Base-by-base conservation (phyloP, 768 basidiomycete species). In the Rhodotorula kratochvilovae region DNA sequence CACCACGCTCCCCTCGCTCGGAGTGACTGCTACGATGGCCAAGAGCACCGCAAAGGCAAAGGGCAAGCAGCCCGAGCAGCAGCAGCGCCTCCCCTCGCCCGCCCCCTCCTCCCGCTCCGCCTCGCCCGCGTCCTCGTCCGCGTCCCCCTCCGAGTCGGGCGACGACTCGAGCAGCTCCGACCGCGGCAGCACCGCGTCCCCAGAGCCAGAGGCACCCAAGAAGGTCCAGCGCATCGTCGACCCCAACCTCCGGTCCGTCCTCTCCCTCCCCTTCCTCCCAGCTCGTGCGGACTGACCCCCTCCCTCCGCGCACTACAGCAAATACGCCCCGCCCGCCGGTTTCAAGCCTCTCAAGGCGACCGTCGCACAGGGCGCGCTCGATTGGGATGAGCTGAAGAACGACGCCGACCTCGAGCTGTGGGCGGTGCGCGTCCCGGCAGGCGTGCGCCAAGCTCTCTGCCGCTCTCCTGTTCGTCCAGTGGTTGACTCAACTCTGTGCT, bases 401-500 rank as follows among this genome's bases (percentile, higher is more conserved):
- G 61, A 71, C 46, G n/a, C 43, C 15, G 68, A 70, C 15, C 55
- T 72, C 51, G 68, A 75, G 59, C 53, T 75, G 36, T 75, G 71
- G 71, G 70, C 74, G 0, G 58, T 75, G 25, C 29, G 68, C 17
- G 59, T 75, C 21, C 74, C 74, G 4, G 46, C 68, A 5, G 74
- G 74, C 21, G 73, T 75, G 39, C 29, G 70, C 66, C 25, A 15
- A 48, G 1, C 36, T 45, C 42, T 27, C 31, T 27, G 15, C 19
- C 39, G 13, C 23, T 33, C 27, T 55, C 21, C 21, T 13, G n/a
- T n/a, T n/a, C n/a, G n/a, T n/a, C n/a, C n/a, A n/a, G n/a, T n/a
- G n/a, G n/a, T n/a, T n/a, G n/a, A n/a, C n/a, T n/a, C n/a, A n/a
- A n/a, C n/a, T n/a, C 46, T 5, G 25, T 25, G 17, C 56, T 1